Base-by-base conservation (phyloP, 495 filamentous ascomycete species). In the Daldinia loculata region DNA sequence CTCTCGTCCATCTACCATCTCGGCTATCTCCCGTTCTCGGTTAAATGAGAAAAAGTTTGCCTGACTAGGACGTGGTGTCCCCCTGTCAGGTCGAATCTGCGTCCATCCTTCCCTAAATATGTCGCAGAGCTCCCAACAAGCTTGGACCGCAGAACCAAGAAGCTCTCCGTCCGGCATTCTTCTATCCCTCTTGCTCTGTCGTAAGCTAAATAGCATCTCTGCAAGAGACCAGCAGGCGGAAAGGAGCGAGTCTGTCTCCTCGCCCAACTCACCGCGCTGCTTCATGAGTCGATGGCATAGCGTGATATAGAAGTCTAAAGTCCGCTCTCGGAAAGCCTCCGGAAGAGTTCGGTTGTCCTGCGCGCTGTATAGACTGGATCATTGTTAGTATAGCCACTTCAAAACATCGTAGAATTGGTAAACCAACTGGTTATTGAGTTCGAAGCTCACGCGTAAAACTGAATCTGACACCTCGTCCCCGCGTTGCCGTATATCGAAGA, bases 91-190 rank as follows among this genome's bases (percentile, higher is more conserved):
- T 45, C 91, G 88, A 32, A 95, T 88, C 76, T 97, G 90, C 29
- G 93, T 93, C 93, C 93, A 97, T 11, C 94, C 93, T 82, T 95
- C 92, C 36, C 93, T 86, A 81, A 97, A 97, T 53, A 97, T 89
- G 80, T 97, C 94, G 77, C 93, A 96, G 27, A 97, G 87, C 71
- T 97, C 94, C 94, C 94, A 97, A 79, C 94, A 97, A 6, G 94
- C 91, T 74, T 97, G 93, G 3, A 97, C 90, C 0, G 94, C 93
- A 3, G 92, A 94, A 15, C 92, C 90, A 6, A 97, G 84, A 6
- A 97, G 82, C 72, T 95, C 93, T 75, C 94, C 92, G 73, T 96
- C 92, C 0, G 92, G 82, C 0, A 81, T 77, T 72, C 89, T 93
- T 41, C 88, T 88, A 70, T 95, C 91, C 34, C 88, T 82, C 67